Conservation (phyloP, 1,139 yeast genomes). For the Hansenula lynferdii region DNA sequence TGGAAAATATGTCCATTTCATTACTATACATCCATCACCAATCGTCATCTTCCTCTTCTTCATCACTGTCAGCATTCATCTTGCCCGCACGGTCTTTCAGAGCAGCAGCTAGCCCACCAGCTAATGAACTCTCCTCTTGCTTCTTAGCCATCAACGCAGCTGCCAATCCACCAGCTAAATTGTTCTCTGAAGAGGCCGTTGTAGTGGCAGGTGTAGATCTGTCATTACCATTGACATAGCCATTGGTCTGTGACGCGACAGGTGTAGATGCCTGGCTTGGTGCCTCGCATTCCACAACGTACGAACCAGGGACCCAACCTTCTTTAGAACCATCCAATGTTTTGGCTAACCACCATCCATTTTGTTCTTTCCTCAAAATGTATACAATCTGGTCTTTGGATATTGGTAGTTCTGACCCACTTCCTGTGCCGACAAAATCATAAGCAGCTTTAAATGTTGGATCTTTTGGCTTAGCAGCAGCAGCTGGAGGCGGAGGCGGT, state of each 20-base stretch:
- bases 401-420: slow-evolving; percentile 75
- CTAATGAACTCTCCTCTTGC: slow-evolving; percentile 54
- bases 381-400: slow-evolving; percentile 70
- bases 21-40: slow-evolving; percentile 6
- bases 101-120: slow-evolving; percentile 89
- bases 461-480: slow-evolving; percentile 52
- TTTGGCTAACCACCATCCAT: slow-evolving; percentile 94
- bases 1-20: neutral
- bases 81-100: slow-evolving; percentile 80
- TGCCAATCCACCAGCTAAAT: slow-evolving; percentile 64
- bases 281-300: slow-evolving; percentile 61
- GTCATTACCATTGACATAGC: slow-evolving; percentile 15
- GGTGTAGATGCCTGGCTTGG: slow-evolving; percentile 26
- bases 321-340: slow-evolving; percentile 68
- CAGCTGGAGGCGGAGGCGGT: slow-evolving; percentile 69
- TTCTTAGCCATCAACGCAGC: slow-evolving; percentile 68
- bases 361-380: slow-evolving; percentile 62
- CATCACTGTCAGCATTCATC: slow-evolving; percentile 68
- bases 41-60: slow-evolving; percentile 55
- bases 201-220: slow-evolving; percentile 20
- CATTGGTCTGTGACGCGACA: slow-evolving; percentile 11
- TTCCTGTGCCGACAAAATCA: slow-evolving; percentile 84
- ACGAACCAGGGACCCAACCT: slow-evolving; percentile 98
- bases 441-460: slow-evolving; percentile 86
- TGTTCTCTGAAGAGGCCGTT: slow-evolving; percentile 23